These are phyloP conservation scores for Batrachochytrium dendrobatidis DNA, from an alignment of 371 early-diverging fungal genomes.

Conservation along the genomic window DNA sequence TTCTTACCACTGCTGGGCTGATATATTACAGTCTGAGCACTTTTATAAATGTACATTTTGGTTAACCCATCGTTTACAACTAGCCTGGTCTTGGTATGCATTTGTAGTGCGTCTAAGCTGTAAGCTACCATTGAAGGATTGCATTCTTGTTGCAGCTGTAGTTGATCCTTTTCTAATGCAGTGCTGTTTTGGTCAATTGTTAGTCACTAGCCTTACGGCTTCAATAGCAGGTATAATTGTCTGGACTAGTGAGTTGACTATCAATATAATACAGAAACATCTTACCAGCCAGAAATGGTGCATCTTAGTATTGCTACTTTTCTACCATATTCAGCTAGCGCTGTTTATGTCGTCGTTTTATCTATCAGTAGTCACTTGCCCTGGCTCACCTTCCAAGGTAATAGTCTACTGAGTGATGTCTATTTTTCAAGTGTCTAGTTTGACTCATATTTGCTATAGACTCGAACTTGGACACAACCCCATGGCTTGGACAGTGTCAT, in stretches of 20 bases:
- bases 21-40: too few relatives aligned
- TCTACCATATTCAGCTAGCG: slow-evolving; percentile 11
- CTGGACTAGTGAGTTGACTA: too few relatives aligned
- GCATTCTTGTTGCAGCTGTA: background rate
- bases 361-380: slow-evolving; percentile 12
- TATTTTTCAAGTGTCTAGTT: too few relatives aligned
- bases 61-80: too few relatives aligned
- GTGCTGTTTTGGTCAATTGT: slow-evolving; percentile 4
- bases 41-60: too few relatives aligned
- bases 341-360: slow-evolving; percentile 15
- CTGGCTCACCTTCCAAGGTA: slow-evolving; percentile 14
- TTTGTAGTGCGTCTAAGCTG: slow-evolving; percentile 15
- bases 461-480: background rate
- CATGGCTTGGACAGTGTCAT: background rate
- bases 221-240: background rate
- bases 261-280: background rate
- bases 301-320: slow-evolving; percentile 2
- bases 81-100: slow-evolving; percentile 28
- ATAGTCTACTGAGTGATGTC: too few relatives aligned
- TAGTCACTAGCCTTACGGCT: background rate
- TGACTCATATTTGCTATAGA: background rate
- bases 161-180: background rate
- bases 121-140: background rate
- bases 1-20: too few relatives aligned
- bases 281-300: background rate